Percentiles rank a stretch among this genome's conserved stretches.
Evolutionary conservation across 371 early-diverging fungal genomes (phyloP).

Genomic region (Sporodiniella umbellata): DNA sequence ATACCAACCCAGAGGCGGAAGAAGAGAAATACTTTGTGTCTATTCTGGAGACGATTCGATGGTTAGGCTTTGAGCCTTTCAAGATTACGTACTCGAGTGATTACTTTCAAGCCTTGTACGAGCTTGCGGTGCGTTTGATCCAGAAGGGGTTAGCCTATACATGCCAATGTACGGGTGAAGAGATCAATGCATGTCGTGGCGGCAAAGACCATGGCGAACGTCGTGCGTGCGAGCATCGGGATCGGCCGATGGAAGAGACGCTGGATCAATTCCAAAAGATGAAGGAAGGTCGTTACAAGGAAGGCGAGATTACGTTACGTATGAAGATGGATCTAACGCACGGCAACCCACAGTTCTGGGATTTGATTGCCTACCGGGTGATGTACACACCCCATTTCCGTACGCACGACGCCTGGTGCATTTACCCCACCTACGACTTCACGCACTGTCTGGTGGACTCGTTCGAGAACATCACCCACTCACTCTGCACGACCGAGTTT

Average conservation of each 20-base stretch:
- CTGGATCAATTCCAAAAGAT: conserved; percentile 95
- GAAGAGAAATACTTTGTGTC: conserved; percentile 94
- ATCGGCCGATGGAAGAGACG: conserved; percentile 92
- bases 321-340: conserved; percentile 99
- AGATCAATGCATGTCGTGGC: conserved; percentile 91
- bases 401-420: conserved; percentile 92
- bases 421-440: conserved; percentile 99
- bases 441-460: conserved; percentile 99
- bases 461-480: conserved; percentile 99
- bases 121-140: conserved; percentile 90
- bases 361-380: conserved; percentile 97
- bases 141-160: conserved; percentile 95
- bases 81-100: conserved; percentile 97
- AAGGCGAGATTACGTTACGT: conserved; percentile 92
- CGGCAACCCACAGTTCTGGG: conserved; percentile 99
- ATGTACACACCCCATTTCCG: conserved; percentile 90
- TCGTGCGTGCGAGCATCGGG: conserved; percentile 89
- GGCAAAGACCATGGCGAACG: conserved; percentile 88
- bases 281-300: conserved; percentile 95
- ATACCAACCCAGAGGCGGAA: conserved; percentile 99
- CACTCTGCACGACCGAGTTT: conserved; percentile 99
- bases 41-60: conserved; percentile 94
- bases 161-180: conserved; percentile 95
- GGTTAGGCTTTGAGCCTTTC: conserved; percentile 98
- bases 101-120: conserved; percentile 94